phyloP scores from a whole-genome alignment of 331 rosid genomes.

The Cydonia oblonga region DNA sequence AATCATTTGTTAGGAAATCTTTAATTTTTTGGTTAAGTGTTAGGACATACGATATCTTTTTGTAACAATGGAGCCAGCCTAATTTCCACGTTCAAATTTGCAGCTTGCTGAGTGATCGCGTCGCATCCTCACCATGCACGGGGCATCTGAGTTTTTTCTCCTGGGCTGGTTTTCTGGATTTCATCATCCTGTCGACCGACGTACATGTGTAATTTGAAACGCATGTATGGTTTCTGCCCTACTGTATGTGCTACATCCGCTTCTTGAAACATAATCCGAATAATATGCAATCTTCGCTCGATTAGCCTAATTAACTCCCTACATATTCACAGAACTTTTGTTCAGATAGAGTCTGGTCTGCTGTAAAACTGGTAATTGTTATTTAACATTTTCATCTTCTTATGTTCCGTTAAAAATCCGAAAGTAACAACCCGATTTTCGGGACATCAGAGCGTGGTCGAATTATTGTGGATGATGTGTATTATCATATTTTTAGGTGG shows the following conservation, averaged over 20 bases:
- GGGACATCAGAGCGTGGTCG: too few relatives aligned
- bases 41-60: background rate
- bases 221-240: background rate
- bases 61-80: background rate
- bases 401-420: background rate
- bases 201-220: background rate
- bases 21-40: too few relatives aligned
- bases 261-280: slow-evolving; percentile 1
- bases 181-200: background rate
- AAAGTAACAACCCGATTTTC: background rate
- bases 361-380: background rate
- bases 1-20: too few relatives aligned
- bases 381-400: background rate
- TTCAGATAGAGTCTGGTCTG: background rate
- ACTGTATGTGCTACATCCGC: slow-evolving; percentile 10
- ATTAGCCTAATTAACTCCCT: background rate
- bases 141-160: slow-evolving; percentile 2
- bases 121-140: background rate
- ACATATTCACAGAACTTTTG: background rate
- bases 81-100: background rate
- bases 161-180: background rate
- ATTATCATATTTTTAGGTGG: background rate
- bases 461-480: too few relatives aligned
- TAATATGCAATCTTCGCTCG: background rate
- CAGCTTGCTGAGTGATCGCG: slow-evolving; percentile 41